phyloP scores from a whole-genome alignment of 2,329 filamentous ascomycete species.

The Xylaria sp. region DNA sequence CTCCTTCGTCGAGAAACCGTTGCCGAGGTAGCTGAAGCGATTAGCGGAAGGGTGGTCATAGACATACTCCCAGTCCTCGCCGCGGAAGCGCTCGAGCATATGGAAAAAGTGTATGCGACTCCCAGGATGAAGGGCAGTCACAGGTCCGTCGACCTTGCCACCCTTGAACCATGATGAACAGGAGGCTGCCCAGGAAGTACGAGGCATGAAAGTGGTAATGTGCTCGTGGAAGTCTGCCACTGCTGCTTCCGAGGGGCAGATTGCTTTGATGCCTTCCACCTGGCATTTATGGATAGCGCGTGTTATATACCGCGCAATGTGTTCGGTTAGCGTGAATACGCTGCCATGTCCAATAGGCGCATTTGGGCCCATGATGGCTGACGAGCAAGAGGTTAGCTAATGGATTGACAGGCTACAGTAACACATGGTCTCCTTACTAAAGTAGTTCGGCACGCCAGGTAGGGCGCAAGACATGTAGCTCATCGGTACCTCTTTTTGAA shows the following conservation, averaged over 20 bases:
- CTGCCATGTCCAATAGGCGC: conserved; percentile 62
- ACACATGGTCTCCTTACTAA: conserved; percentile 53
- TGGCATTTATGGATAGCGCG: conserved; percentile 61
- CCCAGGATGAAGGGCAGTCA: conserved; percentile 62
- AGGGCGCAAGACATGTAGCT: conserved; percentile 66
- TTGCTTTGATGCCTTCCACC: conserved; percentile 59
- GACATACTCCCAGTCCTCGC: conserved; percentile 64
- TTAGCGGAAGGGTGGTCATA: conserved; percentile 54
- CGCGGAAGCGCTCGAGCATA: conserved; percentile 61
- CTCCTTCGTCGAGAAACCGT: conserved; percentile 62
- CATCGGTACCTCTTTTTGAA: conserved; percentile 55
- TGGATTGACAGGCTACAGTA: background rate
- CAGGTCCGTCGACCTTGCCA: conserved; percentile 54
- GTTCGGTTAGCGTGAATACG: conserved; percentile 61
- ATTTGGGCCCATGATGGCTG: conserved; percentile 63
- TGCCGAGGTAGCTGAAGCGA: conserved; percentile 62
- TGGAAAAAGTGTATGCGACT: conserved; percentile 63
- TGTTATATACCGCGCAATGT: conserved; percentile 63
- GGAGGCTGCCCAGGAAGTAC: conserved; percentile 59
- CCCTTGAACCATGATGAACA: conserved; percentile 65
- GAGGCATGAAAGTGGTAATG: conserved; percentile 61
- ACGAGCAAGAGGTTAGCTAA: conserved; percentile 8
- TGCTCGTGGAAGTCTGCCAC: conserved; percentile 63
- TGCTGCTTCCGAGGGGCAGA: conserved; percentile 57
- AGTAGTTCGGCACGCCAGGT: conserved; percentile 64